Percentiles rank a stretch among this genome's conserved stretches.
Evolutionary conservation across 441 rosid genomes (phyloP).

Genomic region (Corymbia calophylla): DNA sequence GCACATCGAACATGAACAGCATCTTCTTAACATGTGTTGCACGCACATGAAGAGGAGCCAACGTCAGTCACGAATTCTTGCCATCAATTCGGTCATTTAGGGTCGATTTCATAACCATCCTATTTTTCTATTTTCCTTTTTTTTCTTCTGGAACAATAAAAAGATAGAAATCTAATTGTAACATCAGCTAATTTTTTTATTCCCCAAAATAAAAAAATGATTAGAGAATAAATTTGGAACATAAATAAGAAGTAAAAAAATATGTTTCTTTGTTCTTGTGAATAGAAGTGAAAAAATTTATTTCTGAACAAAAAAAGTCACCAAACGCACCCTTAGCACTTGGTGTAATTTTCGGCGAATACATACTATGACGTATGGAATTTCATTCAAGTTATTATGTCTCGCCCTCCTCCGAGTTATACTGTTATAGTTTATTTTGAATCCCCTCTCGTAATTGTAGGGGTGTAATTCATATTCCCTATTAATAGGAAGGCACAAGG

Average conservation of each 20-base stretch:
- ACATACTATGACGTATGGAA: neutral
- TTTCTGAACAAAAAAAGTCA: too few species aligned
- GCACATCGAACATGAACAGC: neutral
- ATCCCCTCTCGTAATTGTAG: neutral
- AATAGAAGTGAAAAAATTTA: too few species aligned
- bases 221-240: too few species aligned
- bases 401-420: neutral
- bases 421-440: neutral
- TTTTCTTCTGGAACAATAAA: too few species aligned
- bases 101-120: too few species aligned
- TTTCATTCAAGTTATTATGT: neutral
- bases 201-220: too few species aligned
- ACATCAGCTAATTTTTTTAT: too few species aligned
- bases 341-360: neutral
- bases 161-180: too few species aligned
- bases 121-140: too few species aligned
- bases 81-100: neutral
- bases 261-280: too few species aligned
- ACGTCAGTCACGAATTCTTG: neutral
- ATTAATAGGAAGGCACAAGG: rapidly evolving
- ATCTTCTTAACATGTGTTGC: neutral
- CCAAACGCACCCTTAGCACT: too few species aligned
- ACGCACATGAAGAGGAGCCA: neutral
- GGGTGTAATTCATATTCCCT: rapidly evolving
- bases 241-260: too few species aligned